Base-by-base conservation (phyloP, 768 basidiomycete species). In the Paxillus rubicundulus region DNA sequence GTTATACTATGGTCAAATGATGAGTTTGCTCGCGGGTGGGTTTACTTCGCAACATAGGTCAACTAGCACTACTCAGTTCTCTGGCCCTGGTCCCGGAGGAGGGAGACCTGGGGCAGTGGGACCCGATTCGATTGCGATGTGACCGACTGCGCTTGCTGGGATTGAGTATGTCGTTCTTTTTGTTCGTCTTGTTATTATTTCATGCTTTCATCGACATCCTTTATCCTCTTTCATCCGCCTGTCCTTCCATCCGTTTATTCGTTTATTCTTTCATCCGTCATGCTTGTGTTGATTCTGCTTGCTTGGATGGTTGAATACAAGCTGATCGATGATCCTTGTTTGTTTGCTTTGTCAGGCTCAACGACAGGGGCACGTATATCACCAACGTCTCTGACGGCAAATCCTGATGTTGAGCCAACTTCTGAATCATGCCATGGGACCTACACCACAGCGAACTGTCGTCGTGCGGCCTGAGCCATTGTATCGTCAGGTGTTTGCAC, bases 61-160 rank as follows among this genome's bases (percentile, higher is more conserved):
- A 17, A 27, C 36, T 24, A 6, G 6, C 1, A 20, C 49, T 17
- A 28, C 40, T 17, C 36, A 41, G 17, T 18, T 30, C 14, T 18
- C 28, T 6, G 16, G 36, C n/a, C 8, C 9, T 3, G n/a, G 17
- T 24, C 5, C 2, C 20, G 13, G 6, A 10, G 12, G 14, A 12
- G 24, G 43, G 45, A 2, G 20, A 6, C 9, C n/a, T 54, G 47
- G 39, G 53, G 32, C 48, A 53, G 67, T 77, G 64, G 77, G 84
- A 56, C 67, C 70, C 49, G 79, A 81, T 50, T 77, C 77, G 41
- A 74, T 84, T 58, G 72, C 74, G 12, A 82, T 85, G 79, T 87
- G 84, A 84, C 80, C 82, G 10, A 75, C 71, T 46, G 81, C 82
- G 20, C 82, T 83, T 13, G 74, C 75, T 12, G 76, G 77, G 20